These are phyloP conservation scores for Echeveria elegans DNA, from an alignment of 164 flowering plant genomes.

Conservation along the genomic window DNA sequence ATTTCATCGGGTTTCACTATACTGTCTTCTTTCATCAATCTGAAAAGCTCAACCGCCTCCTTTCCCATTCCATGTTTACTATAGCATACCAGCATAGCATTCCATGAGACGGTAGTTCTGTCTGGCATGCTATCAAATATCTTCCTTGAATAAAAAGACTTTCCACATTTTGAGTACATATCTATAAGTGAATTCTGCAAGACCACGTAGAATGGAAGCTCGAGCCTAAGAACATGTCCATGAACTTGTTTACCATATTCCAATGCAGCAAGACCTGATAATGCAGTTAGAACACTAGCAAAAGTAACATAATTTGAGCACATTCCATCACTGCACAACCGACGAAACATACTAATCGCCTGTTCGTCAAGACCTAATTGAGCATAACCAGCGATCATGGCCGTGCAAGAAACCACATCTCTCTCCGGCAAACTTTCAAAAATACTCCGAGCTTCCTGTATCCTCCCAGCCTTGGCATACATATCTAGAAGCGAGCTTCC, in stretches of 20 bases:
- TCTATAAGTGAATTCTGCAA: conserved; percentile 66
- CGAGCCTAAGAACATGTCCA: conserved; percentile 35
- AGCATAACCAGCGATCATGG: conserved; percentile 66
- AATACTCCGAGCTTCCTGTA: conserved; percentile 47
- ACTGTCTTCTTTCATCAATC: no score
- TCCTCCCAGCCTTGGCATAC: no score
- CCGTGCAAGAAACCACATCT: conserved; percentile 74
- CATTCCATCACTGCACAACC: conserved; percentile 38
- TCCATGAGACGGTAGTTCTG: no score
- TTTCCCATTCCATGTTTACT: conserved; percentile 68
- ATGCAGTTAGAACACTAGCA: no score
- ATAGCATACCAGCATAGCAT: conserved; percentile 64
- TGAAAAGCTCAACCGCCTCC: no score
- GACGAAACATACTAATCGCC: conserved; percentile 47
- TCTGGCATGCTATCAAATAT: no score
- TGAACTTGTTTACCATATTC: conserved; percentile 65
- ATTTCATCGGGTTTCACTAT: conserved; percentile 40
- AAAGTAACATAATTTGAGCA: no score
- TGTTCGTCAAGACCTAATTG: conserved; percentile 54
- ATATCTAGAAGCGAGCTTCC: conserved; percentile 81
- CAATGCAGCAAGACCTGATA: no score
- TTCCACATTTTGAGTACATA: conserved; percentile 79
- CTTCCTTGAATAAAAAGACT: conserved; percentile 37
- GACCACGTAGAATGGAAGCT: conserved; percentile 33
- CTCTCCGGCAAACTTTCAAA: conserved; percentile 51